Conservation (phyloP, 164 flowering plant genomes). For the Pachysandra terminalis region DNA sequence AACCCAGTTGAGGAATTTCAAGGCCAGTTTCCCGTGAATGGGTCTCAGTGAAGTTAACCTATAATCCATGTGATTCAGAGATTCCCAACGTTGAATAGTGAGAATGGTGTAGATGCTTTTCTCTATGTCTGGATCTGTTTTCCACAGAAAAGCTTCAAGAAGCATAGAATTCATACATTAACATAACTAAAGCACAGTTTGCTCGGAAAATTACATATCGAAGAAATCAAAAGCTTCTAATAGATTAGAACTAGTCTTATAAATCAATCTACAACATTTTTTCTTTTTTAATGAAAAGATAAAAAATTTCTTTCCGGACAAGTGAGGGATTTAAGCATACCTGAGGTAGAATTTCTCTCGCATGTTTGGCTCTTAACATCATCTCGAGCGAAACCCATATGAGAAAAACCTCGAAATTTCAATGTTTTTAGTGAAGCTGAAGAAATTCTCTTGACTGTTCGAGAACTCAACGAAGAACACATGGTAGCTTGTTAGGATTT, state of each 20-base stretch:
- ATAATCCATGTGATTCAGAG: conserved; percentile 73
- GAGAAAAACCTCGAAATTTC: conserved; percentile 25
- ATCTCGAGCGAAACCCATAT: conserved; percentile 18
- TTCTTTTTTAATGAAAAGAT: no score
- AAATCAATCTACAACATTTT: no score
- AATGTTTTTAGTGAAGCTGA: not conserved
- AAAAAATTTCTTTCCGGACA: not conserved
- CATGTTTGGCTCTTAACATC: conserved; percentile 1
- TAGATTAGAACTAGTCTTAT: not conserved
- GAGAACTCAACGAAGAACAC: conserved; percentile 11
- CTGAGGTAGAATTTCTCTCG: conserved; percentile 12
- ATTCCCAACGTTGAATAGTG: conserved; percentile 82
- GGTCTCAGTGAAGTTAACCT: conserved; percentile 44
- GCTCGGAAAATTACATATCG: not conserved
- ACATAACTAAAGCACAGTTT: not conserved
- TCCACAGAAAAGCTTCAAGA: not conserved
- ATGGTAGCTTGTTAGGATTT: not conserved
- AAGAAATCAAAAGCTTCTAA: not conserved
- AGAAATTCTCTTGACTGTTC: conserved; percentile 16
- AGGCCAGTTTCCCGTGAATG: conserved; percentile 76
- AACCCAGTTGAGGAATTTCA: conserved; percentile 76
- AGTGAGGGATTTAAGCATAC: conserved; percentile 10
- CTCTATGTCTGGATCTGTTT: conserved; percentile 37
- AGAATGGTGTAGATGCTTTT: conserved; percentile 60
- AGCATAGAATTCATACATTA: not conserved